These are phyloP conservation scores for Syzygium malaccense DNA, from an alignment of 441 rosid species.

Conservation along the genomic window DNA sequence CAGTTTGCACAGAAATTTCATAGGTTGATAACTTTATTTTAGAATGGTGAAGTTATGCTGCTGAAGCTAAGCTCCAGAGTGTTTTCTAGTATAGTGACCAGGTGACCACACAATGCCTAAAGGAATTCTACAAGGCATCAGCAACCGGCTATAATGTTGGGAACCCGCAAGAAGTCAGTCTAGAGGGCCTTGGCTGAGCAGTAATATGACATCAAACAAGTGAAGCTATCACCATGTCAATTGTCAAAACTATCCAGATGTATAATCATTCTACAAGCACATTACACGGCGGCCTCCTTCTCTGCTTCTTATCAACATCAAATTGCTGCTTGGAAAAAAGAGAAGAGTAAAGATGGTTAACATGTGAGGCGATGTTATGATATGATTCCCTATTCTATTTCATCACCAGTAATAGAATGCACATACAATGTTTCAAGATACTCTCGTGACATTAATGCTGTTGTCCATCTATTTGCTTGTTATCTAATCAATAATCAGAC, in stretches of 20 bases:
- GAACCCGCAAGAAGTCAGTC: too few relatives aligned
- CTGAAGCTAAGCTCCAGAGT: too few relatives aligned
- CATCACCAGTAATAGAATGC: neutral
- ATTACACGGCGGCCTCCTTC: constrained; percentile 27
- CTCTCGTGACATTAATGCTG: neutral
- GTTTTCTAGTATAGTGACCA: too few relatives aligned
- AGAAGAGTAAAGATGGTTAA: neutral
- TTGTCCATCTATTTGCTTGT: neutral
- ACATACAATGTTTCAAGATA: neutral
- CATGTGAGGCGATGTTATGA: neutral
- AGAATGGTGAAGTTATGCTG: too few relatives aligned
- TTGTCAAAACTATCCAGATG: neutral
- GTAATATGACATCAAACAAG: neutral
- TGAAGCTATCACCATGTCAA: neutral
- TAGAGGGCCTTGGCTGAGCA: neutral
- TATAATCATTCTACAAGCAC: constrained; percentile 27
- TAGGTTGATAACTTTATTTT: too few relatives aligned
- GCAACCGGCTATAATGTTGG: too few relatives aligned
- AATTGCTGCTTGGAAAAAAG: constrained; percentile 15
- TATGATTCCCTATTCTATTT: neutral
- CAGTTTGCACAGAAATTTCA: too few relatives aligned
- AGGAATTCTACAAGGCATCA: too few relatives aligned
- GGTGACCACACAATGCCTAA: too few relatives aligned
- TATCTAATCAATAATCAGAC: neutral
- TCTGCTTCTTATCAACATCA: constrained; percentile 34